Base-by-base conservation (phyloP, 257 asterid species). In the Echium plantagineum region DNA sequence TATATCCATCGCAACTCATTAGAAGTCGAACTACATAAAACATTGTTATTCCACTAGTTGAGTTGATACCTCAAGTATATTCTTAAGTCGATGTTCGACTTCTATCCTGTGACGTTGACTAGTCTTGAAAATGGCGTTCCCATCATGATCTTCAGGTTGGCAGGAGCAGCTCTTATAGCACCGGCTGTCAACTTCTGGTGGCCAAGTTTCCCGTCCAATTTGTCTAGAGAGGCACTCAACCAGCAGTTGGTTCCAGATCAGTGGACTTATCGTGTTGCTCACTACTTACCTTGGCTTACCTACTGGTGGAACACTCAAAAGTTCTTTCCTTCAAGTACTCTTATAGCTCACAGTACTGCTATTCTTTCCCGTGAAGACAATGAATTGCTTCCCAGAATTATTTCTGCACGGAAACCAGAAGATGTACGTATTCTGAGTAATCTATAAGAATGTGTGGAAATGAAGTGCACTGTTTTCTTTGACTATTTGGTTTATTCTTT, bases 271-370 rank as follows among this genome's bases (percentile, higher is more conserved):
- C 89, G 95, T 62, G 87, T 91, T 57, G 76, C 86, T 71, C 94
- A 86, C 58, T 64, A 85, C 65, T 16, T 72, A 57, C 94, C 98
- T 4, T 88, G 94, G 98, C 90, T 91, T 66, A 79, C 78, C 52
- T 68, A 80, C 74, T 91, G 86, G 97, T 91, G 98, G 98, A 88
- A 82, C 78, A 79, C 94, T 56, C 98, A 88, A 71, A 86, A 81
- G n/a, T 57, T 78, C 4, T 88, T 91, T 74, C 90, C 97, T n/a
- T 28, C 59, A 49, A 42, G 49, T 5, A 66, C 82, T 66, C 78
- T 76, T 58, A 51, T 83, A 21, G 69, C 69, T 71, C 18, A 19
- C 52, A 70, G 63, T 68, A 85, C 72, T 15, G 57, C 28, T 3
- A 20, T 73, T 52, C 58, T 79, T 21, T 76, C 95, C 21, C 63